Evolutionary conservation across 2,329 filamentous ascomycete genomes (phyloP).

Genomic region (Metarhizium brunneum): DNA sequence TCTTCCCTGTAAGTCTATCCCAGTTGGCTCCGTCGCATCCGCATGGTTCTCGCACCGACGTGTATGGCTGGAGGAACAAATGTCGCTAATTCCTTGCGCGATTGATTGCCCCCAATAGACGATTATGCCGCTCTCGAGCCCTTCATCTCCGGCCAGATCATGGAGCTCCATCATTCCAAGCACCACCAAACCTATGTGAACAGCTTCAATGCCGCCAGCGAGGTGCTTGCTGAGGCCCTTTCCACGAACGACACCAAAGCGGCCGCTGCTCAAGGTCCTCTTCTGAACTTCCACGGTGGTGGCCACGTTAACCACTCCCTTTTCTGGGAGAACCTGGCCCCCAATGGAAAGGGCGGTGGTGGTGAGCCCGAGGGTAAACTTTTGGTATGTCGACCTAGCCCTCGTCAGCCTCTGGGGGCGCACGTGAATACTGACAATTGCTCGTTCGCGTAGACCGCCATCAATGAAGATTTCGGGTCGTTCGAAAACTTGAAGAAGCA

Average conservation of each 20-base stretch:
- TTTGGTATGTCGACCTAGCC: slow-evolving; percentile 27
- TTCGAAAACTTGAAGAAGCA: slow-evolving; percentile 55
- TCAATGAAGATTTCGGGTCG: slow-evolving; percentile 59
- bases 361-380: slow-evolving; percentile 55
- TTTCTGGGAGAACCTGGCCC: slow-evolving; percentile 77
- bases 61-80: background rate
- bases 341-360: slow-evolving; percentile 51
- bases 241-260: slow-evolving; percentile 49
- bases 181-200: slow-evolving; percentile 94
- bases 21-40: background rate
- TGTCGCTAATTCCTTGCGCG: background rate
- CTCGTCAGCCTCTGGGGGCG: background rate
- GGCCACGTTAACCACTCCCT: slow-evolving; percentile 82
- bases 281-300: slow-evolving; percentile 72
- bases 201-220: slow-evolving; percentile 71
- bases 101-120: slow-evolving; percentile 41
- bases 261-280: slow-evolving; percentile 39
- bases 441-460: slow-evolving; percentile 35
- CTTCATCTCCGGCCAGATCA: slow-evolving; percentile 77
- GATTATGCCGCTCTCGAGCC: slow-evolving; percentile 94
- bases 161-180: slow-evolving; percentile 91
- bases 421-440: background rate
- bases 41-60: background rate
- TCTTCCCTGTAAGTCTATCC: slow-evolving; percentile 44
- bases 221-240: slow-evolving; percentile 59